phyloP scores from a whole-genome alignment of 208 protist species.

The Leishmania tarentolae region DNA sequence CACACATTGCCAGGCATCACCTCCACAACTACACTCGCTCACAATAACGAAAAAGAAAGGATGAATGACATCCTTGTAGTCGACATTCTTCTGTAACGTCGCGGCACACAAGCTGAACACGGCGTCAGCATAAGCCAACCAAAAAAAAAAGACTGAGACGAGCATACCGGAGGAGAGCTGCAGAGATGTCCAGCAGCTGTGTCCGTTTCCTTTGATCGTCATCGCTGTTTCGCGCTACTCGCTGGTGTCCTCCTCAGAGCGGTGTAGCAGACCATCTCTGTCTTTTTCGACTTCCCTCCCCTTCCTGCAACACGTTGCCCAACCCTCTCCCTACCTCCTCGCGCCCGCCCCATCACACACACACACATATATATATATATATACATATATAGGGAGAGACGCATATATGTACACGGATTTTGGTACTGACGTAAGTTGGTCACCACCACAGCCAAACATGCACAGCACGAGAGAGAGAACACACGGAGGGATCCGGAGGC shows the following conservation, averaged over 20 bases:
- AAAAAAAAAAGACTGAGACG: not conserved
- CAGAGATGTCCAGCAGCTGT: not conserved
- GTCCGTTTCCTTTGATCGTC: too few relatives aligned
- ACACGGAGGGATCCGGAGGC: not conserved
- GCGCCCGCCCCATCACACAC: not conserved
- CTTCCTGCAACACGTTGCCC: not conserved
- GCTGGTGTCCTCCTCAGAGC: not conserved
- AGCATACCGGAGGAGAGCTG: not conserved
- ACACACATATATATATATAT: not conserved
- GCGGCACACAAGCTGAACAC: not conserved
- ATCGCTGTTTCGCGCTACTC: not conserved
- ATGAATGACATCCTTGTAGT: not conserved
- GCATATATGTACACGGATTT: not conserved
- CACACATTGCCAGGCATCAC: not conserved
- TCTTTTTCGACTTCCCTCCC: not conserved
- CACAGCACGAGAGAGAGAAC: not conserved
- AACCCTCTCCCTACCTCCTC: too few relatives aligned
- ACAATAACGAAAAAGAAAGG: not conserved
- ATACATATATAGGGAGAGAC: not conserved
- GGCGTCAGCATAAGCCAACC: not conserved
- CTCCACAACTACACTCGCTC: not conserved
- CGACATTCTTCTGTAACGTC: not conserved
- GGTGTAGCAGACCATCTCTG: not conserved
- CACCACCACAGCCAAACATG: too few relatives aligned
- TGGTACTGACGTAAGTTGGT: not conserved